phyloP scores from a whole-genome alignment of 2,329 filamentous ascomycete genomes.

The Rhynchosporium secalis region DNA sequence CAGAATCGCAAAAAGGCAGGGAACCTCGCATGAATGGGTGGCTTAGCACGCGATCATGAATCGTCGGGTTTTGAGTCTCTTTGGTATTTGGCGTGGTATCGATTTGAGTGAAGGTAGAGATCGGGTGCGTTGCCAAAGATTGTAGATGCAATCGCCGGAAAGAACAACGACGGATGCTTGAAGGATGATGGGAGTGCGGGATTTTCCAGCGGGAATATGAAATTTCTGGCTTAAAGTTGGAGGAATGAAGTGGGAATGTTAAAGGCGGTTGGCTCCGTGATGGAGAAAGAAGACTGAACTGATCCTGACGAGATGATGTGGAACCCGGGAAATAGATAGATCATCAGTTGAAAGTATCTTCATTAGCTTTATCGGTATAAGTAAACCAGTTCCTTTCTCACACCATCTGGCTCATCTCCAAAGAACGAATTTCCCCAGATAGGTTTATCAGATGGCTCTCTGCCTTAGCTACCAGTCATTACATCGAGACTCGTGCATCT shows the following conservation, averaged over 20 bases:
- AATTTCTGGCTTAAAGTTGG: background rate
- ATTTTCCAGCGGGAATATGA: too few species aligned
- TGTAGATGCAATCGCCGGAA: background rate
- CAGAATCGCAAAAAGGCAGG: background rate
- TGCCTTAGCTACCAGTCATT: background rate
- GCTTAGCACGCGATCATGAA: too few species aligned
- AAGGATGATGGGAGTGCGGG: slow-evolving; percentile 1
- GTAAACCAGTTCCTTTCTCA: background rate
- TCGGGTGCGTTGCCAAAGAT: background rate
- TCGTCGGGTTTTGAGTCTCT: background rate
- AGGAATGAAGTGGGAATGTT: background rate
- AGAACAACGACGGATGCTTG: background rate
- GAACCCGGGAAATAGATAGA: background rate
- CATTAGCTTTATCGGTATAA: too few species aligned
- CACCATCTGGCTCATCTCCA: background rate
- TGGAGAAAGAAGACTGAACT: background rate
- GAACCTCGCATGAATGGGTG: too few species aligned
- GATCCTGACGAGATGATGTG: background rate
- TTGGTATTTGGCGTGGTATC: background rate
- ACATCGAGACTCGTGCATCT: background rate
- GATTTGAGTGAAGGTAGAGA: background rate
- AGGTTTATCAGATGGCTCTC: background rate
- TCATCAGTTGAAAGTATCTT: background rate
- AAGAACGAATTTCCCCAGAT: background rate
- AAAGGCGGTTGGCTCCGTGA: background rate